Evolutionary conservation across 2,329 filamentous ascomycete species (phyloP).

Genomic region (Trichoderma endophyticum): DNA sequence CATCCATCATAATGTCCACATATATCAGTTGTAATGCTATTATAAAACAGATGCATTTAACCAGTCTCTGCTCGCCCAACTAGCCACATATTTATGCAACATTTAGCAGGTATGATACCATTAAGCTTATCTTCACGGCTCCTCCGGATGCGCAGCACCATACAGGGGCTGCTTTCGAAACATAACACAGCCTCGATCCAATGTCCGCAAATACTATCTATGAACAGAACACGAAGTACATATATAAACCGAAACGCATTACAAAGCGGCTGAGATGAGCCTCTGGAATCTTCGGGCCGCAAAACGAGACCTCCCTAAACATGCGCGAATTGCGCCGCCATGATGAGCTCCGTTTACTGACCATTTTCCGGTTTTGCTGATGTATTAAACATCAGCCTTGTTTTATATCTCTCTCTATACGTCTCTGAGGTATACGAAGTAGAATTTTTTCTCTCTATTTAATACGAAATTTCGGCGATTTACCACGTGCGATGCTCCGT

Average conservation of each 20-base stretch:
- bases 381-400: not conserved
- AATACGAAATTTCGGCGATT: not conserved
- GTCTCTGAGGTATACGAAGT: not conserved
- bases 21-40: not conserved
- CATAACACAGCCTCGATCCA: not conserved
- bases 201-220: not conserved
- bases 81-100: not conserved
- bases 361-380: not conserved
- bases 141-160: not conserved
- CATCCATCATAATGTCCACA: not conserved
- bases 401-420: not conserved
- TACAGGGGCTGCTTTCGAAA: not conserved
- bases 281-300: not conserved
- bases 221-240: not conserved
- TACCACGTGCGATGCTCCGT: not conserved
- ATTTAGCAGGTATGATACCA: not conserved
- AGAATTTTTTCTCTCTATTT: not conserved
- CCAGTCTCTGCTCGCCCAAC: not conserved
- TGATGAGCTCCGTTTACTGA: not conserved
- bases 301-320: not conserved
- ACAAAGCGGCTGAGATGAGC: not conserved
- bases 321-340: not conserved
- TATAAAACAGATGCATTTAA: not conserved
- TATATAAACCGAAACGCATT: not conserved
- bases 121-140: not conserved